Base-by-base conservation (phyloP, 805 yeast genomes). In the Candida anglica region DNA sequence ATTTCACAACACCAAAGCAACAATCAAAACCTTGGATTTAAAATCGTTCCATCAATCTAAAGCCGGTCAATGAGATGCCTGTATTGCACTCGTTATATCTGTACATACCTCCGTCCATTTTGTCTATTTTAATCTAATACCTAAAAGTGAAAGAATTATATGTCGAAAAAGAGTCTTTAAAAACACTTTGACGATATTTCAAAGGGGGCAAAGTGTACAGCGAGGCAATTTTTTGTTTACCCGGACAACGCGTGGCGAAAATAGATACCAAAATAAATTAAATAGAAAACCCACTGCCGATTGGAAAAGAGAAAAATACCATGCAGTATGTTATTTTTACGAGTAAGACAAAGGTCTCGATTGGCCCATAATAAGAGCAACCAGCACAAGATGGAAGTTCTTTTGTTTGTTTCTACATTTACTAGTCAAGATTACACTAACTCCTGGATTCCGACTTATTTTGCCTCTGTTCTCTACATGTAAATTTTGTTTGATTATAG, bases 101-200 rank as follows among this genome's bases (percentile, higher is more conserved):
- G 5, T 27, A 32, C 36, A 32, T 32, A 32, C 36, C 36, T 26
- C 36, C 36, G 36, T 32, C 36, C 36, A 32, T 32, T 32, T 32
- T 27, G 30, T 32, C 36, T 24, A 27, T 27, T 20, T 13, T 27
- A 25, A 14, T 24, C 16, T 26, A 31, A 22, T 27, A 13, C 15
- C 24, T 16, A 24, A 18, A 24, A 22, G n/a, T 18, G 19, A 30
- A 30, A 24, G 23, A 22, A 17, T 30, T 11, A 15, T 16, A 20
- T n/a, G 19, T 11, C 20, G 18, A 22, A 30, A 13, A 28, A 31
- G 19, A 19, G 23, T 15, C 16, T 17, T 22, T 15, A 22, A 6
- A 14, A 19, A 15, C 18, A 22, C 18, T 9, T 30, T 30, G 33
- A 30, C 33, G 33, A 30, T 21, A 26, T 26, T 26, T 20, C 21